phyloP scores from a whole-genome alignment of 2,329 filamentous ascomycete species.

The Trichoderma arundinaceum region DNA sequence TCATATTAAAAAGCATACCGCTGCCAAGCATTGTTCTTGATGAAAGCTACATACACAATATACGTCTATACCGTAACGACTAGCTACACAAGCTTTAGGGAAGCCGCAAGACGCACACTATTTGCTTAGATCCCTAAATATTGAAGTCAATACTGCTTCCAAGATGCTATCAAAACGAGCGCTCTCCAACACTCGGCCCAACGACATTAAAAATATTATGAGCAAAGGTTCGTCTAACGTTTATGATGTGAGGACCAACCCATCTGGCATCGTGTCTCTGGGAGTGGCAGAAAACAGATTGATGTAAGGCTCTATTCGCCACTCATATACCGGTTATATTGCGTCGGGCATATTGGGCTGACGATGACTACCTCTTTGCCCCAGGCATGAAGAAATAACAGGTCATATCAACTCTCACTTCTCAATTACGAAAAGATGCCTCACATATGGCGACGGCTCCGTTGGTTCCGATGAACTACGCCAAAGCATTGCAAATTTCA shows the following conservation, averaged over 20 bases:
- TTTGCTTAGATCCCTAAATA: neutral
- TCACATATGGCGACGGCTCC: constrained; percentile 5
- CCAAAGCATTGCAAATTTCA: neutral
- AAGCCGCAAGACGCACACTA: neutral
- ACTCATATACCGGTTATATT: neutral
- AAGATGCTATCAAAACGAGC: constrained; percentile 14
- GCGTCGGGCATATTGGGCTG: too few species aligned
- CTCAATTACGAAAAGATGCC: neutral
- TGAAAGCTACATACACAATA: neutral
- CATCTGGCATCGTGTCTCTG: constrained; percentile 2
- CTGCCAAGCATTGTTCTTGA: neutral
- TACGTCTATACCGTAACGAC: neutral
- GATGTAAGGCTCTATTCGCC: neutral
- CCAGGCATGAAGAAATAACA: constrained; percentile 9
- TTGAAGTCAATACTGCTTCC: neutral
- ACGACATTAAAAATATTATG: constrained; percentile 9
- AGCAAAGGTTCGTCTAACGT: neutral
- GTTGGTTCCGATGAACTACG: constrained; percentile 1
- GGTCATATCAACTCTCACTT: constrained; percentile 2
- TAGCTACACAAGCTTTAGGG: too few species aligned
- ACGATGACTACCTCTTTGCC: neutral
- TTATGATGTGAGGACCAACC: constrained; percentile 1
- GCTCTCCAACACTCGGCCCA: neutral
- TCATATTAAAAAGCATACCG: neutral
- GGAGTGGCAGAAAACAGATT: constrained; percentile 14